Base-by-base conservation (phyloP, 2,329 filamentous ascomycete species). In the Drechmeria coniospora region DNA sequence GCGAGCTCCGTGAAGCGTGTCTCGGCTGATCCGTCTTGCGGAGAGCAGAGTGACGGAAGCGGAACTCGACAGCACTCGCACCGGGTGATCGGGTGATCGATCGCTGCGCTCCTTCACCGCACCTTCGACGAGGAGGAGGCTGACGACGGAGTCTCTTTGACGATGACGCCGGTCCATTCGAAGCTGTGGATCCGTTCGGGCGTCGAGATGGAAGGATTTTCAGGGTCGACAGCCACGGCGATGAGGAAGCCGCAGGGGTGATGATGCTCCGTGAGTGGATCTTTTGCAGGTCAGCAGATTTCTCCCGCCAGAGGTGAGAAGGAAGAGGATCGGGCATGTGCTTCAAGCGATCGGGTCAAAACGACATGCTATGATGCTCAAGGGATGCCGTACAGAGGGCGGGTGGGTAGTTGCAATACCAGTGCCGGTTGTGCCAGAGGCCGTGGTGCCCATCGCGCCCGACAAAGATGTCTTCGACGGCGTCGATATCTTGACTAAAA, bases 161-260 rank as follows among this genome's bases (percentile, higher is more conserved):
- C 44, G 24, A 50, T 33, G 13, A 34, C 14, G 9, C 15, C 15
- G 3, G 33, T 11, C 36, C 42, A 47, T 27, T 53, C 45, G 24
- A 58, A 40, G 5, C 26, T 22, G 1, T 12, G 8, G 8, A 54
- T 33, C 2, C 16, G 25, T 1, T 45, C 32, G 5, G 4, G 1
- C 3, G 41, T 54, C 2, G 44, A 57, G 6, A 30, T 39, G 0
- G 28, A 14, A 0, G 31, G 34, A 24, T 55, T 50, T 5, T 37
- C 30, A 5, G 41, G 43, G 25, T 57, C 54, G 1, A 41, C 17
- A 16, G 44, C 49, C 8, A 57, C 40, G 15, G 46, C 40, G 25
- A 54, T 37, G 8, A 57, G 33, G 14, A 59, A 50, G 4, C 47
- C 51, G 4, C 42, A 36, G 0, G 50, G 49, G 2, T 39, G 30